Base-by-base conservation (phyloP, 2,329 filamentous ascomycete species). In the Fusarium coicis region DNA sequence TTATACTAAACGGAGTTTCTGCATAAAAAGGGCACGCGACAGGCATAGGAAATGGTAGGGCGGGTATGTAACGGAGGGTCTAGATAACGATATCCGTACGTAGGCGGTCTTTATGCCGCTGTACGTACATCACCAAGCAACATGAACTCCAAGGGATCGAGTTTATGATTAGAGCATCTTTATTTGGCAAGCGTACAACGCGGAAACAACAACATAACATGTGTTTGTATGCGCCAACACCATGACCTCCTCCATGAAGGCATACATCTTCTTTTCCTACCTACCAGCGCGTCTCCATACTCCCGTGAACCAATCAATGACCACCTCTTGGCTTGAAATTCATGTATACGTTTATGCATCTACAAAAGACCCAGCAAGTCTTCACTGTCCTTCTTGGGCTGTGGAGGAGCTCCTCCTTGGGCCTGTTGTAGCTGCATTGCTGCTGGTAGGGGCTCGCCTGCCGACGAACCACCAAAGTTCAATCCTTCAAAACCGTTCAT, bases 401-500 rank as follows among this genome's bases (percentile, higher is more conserved):
- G 84, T 72, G 82, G 76, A 82, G 83, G 68, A 49, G 53, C 66
- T 39, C 75, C 74, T 11, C 75, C 78, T 39, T 83, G 80, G 9
- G 79, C 77, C 56, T 81, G 80, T 55, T 84, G 82, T 72, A 90
- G 80, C 78, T 93, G 88, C 80, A 90, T 88, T 16, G 86, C 85
- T 9, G 92, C 86, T 21, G 92, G 91, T 37, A 92, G 87, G 23
- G 93, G 90, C 74, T 91, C 89, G 72, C 86, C 89, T 21, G 78
- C 72, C 55, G 78, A 75, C 30, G 85, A 83, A 44, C 89, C 90
- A 52, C 91, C 89, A 79, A 99, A 85, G 83, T 94, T 91, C 84
- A 99, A 86, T 9, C 90, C 91, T 34, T 91, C 93, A 79, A 99
- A 97, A 2, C 95, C 95, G 79, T 94, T 94, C 86, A 98, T 92